phyloP scores from a whole-genome alignment of 352 stramenopile genomes.

The Blastocystis sp. region DNA sequence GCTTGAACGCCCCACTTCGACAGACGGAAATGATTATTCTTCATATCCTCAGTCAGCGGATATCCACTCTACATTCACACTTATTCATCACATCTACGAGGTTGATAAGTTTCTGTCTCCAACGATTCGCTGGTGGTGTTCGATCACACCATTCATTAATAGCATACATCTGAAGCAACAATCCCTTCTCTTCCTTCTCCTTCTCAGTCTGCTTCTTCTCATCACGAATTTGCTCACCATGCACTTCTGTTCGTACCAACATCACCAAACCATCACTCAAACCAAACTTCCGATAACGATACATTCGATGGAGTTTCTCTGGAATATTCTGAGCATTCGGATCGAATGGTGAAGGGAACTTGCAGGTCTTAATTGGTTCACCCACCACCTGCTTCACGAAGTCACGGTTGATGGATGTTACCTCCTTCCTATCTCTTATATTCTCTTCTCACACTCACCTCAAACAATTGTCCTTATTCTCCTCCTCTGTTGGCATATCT shows the following conservation, averaged over 20 bases:
- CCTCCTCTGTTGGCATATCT: conserved; percentile 72
- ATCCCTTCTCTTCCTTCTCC: neutral
- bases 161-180: conserved; percentile 16
- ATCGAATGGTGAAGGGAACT: neutral
- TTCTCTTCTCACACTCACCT: neutral
- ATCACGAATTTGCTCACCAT: neutral
- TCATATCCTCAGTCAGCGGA: conserved; percentile 91
- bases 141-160: conserved; percentile 28
- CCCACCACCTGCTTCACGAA: conserved; percentile 6
- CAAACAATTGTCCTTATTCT: conserved; percentile 63
- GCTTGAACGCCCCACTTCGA: conserved; percentile 93
- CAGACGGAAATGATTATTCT: conserved; percentile 96
- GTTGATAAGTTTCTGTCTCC: neutral
- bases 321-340: neutral
- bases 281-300: conserved; percentile 38
- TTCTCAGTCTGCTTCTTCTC: conserved; percentile 13
- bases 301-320: neutral
- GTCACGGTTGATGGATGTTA: neutral
- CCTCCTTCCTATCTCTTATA: neutral
- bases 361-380: neutral
- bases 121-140: neutral
- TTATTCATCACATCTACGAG: neutral
- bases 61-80: conserved; percentile 76
- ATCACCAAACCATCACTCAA: neutral
- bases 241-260: conserved; percentile 47